phyloP scores from a whole-genome alignment of 2,329 filamentous ascomycete species.

The Fusarium neocosmosporiellum region DNA sequence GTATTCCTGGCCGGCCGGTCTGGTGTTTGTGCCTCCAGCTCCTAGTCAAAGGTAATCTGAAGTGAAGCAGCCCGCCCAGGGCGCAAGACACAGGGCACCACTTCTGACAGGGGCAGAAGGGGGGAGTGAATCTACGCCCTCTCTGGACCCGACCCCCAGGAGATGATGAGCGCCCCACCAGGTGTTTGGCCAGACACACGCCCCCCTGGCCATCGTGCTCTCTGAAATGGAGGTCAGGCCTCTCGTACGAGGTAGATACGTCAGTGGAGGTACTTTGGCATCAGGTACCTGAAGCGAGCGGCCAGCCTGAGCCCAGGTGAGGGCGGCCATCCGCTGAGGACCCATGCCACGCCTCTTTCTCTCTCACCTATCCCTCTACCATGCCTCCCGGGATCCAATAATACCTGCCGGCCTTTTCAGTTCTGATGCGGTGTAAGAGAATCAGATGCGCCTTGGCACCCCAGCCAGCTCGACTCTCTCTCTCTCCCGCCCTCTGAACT shows the following conservation, averaged over 20 bases:
- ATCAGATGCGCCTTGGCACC: conserved; percentile 10
- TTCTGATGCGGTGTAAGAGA: conserved; percentile 35
- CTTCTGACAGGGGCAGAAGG: conserved; percentile 31
- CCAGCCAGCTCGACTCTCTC: background rate
- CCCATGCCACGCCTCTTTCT: background rate
- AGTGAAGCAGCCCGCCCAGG: conserved; percentile 45
- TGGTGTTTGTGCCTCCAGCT: conserved; percentile 46
- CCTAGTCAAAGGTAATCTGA: conserved; percentile 48
- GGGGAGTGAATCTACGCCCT: conserved; percentile 27
- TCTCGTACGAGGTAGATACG: conserved; percentile 44
- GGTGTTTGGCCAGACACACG: background rate
- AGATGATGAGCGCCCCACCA: conserved; percentile 31
- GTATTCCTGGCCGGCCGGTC: conserved; percentile 41
- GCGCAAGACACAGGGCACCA: conserved; percentile 44
- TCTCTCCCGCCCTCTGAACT: background rate
- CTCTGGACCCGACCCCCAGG: conserved; percentile 19
- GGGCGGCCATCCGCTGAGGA: background rate
- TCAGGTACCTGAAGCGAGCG: conserved; percentile 41
- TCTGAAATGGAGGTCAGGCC: conserved; percentile 34
- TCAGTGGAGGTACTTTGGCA: conserved; percentile 41
- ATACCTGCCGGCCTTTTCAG: conserved; percentile 11
- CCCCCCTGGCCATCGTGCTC: conserved; percentile 10
- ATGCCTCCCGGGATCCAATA: conserved; percentile 3
- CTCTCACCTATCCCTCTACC: background rate
- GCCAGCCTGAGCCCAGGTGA: conserved; percentile 1